Base-by-base conservation (phyloP, 2,329 filamentous ascomycete species). In the Pseudogymnoascus verrucosus region DNA sequence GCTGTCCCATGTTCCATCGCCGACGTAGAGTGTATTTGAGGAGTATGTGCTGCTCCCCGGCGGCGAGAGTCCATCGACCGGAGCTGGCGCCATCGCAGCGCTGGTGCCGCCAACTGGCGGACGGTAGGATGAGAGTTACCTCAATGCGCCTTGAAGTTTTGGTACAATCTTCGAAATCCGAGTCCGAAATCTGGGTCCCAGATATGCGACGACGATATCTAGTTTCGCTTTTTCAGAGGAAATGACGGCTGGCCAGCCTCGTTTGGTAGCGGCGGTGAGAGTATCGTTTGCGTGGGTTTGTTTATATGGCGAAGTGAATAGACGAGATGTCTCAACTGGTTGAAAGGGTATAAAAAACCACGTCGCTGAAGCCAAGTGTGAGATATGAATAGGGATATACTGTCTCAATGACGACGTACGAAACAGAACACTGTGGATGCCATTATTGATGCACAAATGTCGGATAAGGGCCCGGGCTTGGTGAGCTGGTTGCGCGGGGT, bases 1-100 rank as follows among this genome's bases (percentile, higher is more conserved):
- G 64, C 88, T 88, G 71, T 93, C 88, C 90, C 90, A 95, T 36
- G 90, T 93, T 21, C 90, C 90, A 73, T 93, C 90, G 67, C 90
- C 90, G 14, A 93, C 89, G 63, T 79, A 81, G 81, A 93, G 80
- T n/a, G 86, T 90, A 71, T 87, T 81, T 61, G 89, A 91, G 69
- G 82, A 81, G 76, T 93, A 93, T 68, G 81, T 84, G 73, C 85
- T 88, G 75, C 86, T 85, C 72, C 90, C 90, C 60, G 90, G 83
- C 68, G 88, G 82, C 36, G 72, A 71, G 42, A 74, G 67, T 47
- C 67, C 66, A 64, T 74, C 69, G 26, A 60, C 57, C 26, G 69
- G 68, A 60, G 71, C 70, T 23, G 57, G 57, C 57, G 57, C 57
- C 57, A 60, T 60, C 47, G 47, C 47, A 54, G 47, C 14, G 47